These are phyloP conservation scores for Vaccinium corymbosum DNA, from an alignment of 148 eudicot genomes.

Conservation along the genomic window DNA sequence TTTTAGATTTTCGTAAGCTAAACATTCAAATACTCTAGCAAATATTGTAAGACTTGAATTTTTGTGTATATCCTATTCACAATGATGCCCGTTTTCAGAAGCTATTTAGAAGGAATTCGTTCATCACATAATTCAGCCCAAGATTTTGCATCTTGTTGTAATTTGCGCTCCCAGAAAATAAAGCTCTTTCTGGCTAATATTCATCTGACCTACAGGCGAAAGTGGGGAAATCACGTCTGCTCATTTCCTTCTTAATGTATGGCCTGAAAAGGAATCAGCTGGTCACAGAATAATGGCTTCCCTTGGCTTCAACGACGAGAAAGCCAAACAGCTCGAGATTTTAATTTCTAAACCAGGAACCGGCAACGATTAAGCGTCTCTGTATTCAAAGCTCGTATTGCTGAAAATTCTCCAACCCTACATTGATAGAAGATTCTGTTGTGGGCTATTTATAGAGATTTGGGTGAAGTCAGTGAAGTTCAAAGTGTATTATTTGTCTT, in stretches of 20 bases:
- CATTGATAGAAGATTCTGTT: not conserved
- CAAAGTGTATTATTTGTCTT: not conserved
- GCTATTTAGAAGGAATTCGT: not conserved
- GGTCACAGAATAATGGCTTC: constrained; percentile 68
- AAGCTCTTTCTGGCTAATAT: not conserved
- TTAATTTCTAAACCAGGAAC: constrained; percentile 54
- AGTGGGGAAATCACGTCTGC: constrained; percentile 54
- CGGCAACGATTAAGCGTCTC: not conserved
- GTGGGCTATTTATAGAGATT: constrained; percentile 4
- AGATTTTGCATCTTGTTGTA: not conserved
- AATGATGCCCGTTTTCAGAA: not conserved
- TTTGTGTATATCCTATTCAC: not conserved
- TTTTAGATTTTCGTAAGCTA: not conserved
- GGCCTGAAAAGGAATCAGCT: constrained; percentile 59
- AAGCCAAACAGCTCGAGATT: constrained; percentile 47
- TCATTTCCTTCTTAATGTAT: constrained; percentile 69
- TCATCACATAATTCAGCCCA: not conserved
- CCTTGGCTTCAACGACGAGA: constrained; percentile 63
- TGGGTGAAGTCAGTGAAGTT: not conserved
- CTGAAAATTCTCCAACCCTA: constrained; percentile 18
- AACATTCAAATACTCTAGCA: not conserved
- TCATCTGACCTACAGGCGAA: constrained; percentile 40
- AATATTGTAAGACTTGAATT: not conserved
- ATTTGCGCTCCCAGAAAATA: not conserved
- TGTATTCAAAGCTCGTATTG: not conserved